Conservation (phyloP, 768 basidiomycete genomes). For the Pulveroboletus sp. region DNA sequence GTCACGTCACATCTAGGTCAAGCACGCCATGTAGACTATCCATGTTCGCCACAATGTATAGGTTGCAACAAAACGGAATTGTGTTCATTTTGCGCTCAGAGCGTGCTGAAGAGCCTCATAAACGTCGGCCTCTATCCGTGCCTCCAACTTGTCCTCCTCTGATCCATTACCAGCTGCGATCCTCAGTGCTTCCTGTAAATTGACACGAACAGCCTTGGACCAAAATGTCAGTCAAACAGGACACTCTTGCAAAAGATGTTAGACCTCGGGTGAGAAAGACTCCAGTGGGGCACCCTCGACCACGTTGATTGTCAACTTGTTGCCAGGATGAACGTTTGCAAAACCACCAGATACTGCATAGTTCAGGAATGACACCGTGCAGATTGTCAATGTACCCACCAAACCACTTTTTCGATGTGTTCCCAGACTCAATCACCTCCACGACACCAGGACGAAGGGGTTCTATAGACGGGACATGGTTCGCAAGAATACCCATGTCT, state of each 20-base stretch:
- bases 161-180: conserved; percentile 79
- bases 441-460: conserved; percentile 90
- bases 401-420: conserved; percentile 91
- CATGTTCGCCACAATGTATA: conserved; percentile 11
- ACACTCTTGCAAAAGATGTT: conserved; percentile 17
- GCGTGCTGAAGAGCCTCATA: conserved; percentile 94
- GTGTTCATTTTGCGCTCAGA: conserved; percentile 45
- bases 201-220: conserved; percentile 78
- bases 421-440: conserved; percentile 83
- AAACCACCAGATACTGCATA: conserved; percentile 90
- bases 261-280: conserved; percentile 84
- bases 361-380: conserved; percentile 3
- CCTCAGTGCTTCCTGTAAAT: conserved; percentile 83
- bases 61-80: conserved; percentile 1
- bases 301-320: conserved; percentile 93
- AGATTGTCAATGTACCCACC: conserved; percentile 49
- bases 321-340: conserved; percentile 96
- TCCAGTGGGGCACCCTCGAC: conserved; percentile 94
- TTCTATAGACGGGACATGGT: conserved; percentile 98
- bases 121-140: conserved; percentile 90
- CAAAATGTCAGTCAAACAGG: conserved; percentile 4
- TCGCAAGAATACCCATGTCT: conserved; percentile 99
- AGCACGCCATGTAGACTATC: neutral
- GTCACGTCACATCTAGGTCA: too few species aligned
- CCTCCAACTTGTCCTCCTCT: conserved; percentile 91